Conservation (phyloP, 768 basidiomycete species). For the Boletus rubescentipes region DNA sequence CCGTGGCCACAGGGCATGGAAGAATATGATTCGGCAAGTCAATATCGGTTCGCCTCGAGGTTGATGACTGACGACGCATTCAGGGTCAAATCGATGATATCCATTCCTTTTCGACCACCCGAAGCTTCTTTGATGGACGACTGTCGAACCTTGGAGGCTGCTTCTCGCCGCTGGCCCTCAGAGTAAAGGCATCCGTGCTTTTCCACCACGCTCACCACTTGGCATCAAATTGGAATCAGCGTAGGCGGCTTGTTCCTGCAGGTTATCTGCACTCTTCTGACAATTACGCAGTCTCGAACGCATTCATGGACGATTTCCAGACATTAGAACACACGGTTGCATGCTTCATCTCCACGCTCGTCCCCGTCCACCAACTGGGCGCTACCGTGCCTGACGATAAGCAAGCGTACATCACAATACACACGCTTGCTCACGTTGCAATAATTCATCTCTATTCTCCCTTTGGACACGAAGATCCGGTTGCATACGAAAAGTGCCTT, state of each 20-base stretch:
- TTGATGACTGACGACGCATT: constrained; percentile 13
- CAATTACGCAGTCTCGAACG: constrained; percentile 39
- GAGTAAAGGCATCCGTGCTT: constrained; percentile 75
- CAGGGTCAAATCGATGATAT: constrained; percentile 60
- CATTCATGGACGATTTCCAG: constrained; percentile 58
- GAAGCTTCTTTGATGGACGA: constrained; percentile 61
- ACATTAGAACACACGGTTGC: constrained; percentile 62
- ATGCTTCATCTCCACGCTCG: constrained; percentile 61
- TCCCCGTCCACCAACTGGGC: constrained; percentile 65
- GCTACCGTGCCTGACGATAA: constrained; percentile 55
- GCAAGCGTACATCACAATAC: constrained; percentile 55
- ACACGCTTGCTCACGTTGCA: constrained; percentile 67
- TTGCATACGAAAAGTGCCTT: constrained; percentile 65
- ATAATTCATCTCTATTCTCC: constrained; percentile 64
- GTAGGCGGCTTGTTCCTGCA: constrained; percentile 39
- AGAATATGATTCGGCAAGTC: constrained; percentile 69
- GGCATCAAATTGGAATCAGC: constrained; percentile 57
- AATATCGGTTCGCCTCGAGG: constrained; percentile 5
- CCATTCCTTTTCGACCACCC: constrained; percentile 56
- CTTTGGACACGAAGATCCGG: constrained; percentile 57
- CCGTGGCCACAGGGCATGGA: constrained; percentile 77
- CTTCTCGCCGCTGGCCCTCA: constrained; percentile 63
- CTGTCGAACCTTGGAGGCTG: constrained; percentile 47
- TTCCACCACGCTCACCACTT: constrained; percentile 67
- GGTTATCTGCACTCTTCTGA: constrained; percentile 20